Evolutionary conservation across 768 basidiomycete species (phyloP).

Genomic region (Hericium alpestre): DNA sequence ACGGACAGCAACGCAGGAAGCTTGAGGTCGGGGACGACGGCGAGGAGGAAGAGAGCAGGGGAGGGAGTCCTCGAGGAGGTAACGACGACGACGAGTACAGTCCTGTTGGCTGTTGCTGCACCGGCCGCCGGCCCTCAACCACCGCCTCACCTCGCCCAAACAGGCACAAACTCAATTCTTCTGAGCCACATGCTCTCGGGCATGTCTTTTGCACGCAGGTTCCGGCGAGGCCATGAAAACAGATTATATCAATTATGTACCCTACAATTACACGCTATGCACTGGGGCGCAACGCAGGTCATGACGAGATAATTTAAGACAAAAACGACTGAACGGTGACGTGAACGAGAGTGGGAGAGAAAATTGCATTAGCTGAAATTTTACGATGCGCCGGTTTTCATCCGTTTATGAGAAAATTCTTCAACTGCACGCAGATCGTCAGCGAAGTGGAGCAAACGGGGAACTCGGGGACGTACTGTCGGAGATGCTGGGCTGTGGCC

Average conservation of each 20-base stretch:
- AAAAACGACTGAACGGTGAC: background rate
- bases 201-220: background rate
- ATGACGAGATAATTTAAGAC: conserved; percentile 7
- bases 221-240: background rate
- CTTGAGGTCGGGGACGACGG: background rate
- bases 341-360: background rate
- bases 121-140: conserved; percentile 7
- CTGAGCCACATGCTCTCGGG: background rate
- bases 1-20: background rate
- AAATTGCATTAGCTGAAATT: background rate
- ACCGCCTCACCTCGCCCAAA: background rate
- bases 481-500: conserved; percentile 3
- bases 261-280: conserved; percentile 1
- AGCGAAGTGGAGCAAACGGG: background rate
- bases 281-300: background rate
- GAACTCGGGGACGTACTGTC: background rate
- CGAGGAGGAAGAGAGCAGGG: background rate
- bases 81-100: conserved; percentile 7
- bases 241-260: background rate
- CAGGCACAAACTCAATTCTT: conserved; percentile 1
- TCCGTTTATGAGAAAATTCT: conserved; percentile 7
- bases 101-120: background rate
- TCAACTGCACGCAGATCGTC: background rate
- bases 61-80: conserved; percentile 10
- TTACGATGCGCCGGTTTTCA: conserved; percentile 6